phyloP scores from a whole-genome alignment of 371 early-diverging fungal genomes.

The Umbelopsis sp. region DNA sequence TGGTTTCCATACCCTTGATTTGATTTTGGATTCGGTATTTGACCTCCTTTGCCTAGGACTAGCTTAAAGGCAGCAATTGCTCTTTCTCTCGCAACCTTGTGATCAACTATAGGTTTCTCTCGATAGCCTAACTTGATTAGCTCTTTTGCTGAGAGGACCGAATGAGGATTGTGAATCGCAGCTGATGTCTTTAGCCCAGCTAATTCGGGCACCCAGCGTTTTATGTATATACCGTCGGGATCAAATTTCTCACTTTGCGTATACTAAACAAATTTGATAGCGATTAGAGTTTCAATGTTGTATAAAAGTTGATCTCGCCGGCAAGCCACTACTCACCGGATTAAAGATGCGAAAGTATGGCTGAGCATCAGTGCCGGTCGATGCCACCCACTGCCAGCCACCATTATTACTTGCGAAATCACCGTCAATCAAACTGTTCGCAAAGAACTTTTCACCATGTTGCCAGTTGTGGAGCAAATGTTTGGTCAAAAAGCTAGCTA shows the following conservation, averaged over 20 bases:
- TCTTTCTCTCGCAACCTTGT: constrained; percentile 26
- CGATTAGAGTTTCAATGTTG: constrained; percentile 24
- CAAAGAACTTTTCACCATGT: background rate
- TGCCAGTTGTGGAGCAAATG: constrained; percentile 58
- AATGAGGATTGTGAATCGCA: constrained; percentile 45
- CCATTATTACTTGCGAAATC: background rate
- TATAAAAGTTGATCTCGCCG: too few species aligned
- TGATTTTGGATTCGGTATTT: background rate
- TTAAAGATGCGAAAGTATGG: constrained; percentile 78
- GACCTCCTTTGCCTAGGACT: constrained; percentile 7
- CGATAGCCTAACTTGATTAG: constrained; percentile 41
- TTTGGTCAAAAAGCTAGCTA: constrained; percentile 68
- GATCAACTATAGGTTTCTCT: constrained; percentile 58
- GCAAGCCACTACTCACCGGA: constrained; percentile 28
- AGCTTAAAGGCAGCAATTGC: constrained; percentile 11
- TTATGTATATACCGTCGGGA: constrained; percentile 51
- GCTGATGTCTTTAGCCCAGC: constrained; percentile 21
- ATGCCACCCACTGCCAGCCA: constrained; percentile 31
- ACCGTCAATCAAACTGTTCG: background rate
- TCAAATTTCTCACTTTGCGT: constrained; percentile 56
- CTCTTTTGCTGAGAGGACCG: constrained; percentile 26
- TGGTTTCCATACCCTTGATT: background rate
- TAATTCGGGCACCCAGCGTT: constrained; percentile 54
- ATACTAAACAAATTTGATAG: constrained; percentile 5
- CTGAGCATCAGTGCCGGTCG: constrained; percentile 69